These are phyloP conservation scores for Arabis hirsuta DNA, from an alignment of 345 rosid species.

Conservation along the genomic window DNA sequence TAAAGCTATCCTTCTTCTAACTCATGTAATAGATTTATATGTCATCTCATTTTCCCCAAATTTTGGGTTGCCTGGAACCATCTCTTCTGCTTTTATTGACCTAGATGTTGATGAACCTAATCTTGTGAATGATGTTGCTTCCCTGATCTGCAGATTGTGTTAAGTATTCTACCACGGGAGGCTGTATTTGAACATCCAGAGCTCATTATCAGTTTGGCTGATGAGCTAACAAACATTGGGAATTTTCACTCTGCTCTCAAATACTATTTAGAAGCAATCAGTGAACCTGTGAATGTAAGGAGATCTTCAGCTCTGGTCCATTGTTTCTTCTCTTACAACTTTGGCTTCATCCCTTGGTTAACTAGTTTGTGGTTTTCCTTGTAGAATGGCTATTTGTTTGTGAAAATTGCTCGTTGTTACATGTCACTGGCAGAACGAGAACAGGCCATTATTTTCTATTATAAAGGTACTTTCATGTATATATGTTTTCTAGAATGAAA, in stretches of 20 bases:
- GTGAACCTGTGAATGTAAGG: constrained; percentile 60
- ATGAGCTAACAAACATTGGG: constrained; percentile 63
- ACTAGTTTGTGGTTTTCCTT: constrained; percentile 34
- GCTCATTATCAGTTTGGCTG: constrained; percentile 64
- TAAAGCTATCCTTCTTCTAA: background rate
- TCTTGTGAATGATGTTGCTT: constrained; percentile 33
- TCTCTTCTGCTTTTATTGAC: background rate
- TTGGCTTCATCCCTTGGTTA: constrained; percentile 28
- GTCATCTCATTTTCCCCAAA: constrained; percentile 21
- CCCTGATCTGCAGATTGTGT: constrained; percentile 53
- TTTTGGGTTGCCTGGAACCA: constrained; percentile 17
- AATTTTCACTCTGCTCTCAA: constrained; percentile 67
- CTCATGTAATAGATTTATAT: constrained; percentile 9
- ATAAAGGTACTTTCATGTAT: constrained; percentile 58
- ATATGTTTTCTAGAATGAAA: constrained; percentile 24
- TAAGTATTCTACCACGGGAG: constrained; percentile 52
- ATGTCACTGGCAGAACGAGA: constrained; percentile 59
- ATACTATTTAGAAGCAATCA: constrained; percentile 69
- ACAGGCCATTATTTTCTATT: constrained; percentile 66
- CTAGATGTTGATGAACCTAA: constrained; percentile 11
- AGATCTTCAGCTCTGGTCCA: constrained; percentile 30
- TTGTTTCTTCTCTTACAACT: constrained; percentile 23
- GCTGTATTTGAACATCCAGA: constrained; percentile 49
- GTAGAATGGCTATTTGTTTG: constrained; percentile 49
- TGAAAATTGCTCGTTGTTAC: constrained; percentile 78